These are phyloP conservation scores for Leccinum ponderosum DNA, from an alignment of 1,284 basidiomycete genomes.

Conservation along the genomic window DNA sequence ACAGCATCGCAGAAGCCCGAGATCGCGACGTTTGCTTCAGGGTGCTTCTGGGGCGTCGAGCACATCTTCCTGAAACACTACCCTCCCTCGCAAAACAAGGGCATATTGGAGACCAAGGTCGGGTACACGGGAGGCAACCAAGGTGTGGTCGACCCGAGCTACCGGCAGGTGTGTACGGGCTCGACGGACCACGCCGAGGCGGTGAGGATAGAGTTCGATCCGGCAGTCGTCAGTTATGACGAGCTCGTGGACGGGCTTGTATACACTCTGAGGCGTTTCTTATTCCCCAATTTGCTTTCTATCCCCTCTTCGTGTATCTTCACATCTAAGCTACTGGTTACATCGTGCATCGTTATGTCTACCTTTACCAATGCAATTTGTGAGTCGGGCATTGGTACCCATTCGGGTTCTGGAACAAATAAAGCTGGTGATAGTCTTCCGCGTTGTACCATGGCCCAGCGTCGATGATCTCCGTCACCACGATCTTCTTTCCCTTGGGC, in stretches of 20 bases:
- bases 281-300: no score
- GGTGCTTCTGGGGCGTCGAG: constrained; percentile 86
- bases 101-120: constrained; percentile 69
- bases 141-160: constrained; percentile 58
- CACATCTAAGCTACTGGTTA: constrained; percentile 8
- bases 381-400: constrained; percentile 63
- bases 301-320: no score
- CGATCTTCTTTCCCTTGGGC: constrained; percentile 75
- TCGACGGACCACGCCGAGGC: constrained; percentile 91
- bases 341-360: neutral
- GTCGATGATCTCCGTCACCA: constrained; percentile 69
- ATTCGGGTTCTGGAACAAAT: constrained; percentile 66
- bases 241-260: constrained; percentile 88
- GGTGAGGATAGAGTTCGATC: constrained; percentile 84
- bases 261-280: no score
- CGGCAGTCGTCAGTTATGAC: constrained; percentile 72
- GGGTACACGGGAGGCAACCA: constrained; percentile 82
- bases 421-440: constrained; percentile 86
- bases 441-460: constrained; percentile 81
- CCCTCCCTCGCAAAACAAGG: constrained; percentile 64
- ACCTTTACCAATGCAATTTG: constrained; percentile 46
- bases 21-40: constrained; percentile 77
- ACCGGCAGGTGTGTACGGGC: constrained; percentile 80
- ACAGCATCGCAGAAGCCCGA: constrained; percentile 40
- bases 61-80: constrained; percentile 86